Percentiles rank a stretch among this genome's conserved stretches.
phyloP scores from a whole-genome alignment of 805 yeast species.

The Crinitomyces ghanaensis region DNA sequence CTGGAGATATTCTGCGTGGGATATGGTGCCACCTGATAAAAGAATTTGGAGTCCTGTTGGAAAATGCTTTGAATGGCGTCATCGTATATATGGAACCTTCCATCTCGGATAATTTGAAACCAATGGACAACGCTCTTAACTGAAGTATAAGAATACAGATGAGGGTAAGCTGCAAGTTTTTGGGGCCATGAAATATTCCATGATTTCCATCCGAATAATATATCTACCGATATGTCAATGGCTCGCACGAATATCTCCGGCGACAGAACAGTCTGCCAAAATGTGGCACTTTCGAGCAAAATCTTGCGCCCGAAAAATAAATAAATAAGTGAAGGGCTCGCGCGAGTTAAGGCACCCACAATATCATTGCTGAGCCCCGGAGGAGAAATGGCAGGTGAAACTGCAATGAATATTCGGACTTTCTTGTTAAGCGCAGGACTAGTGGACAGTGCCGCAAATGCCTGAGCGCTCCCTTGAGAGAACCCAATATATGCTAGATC shows the following conservation, averaged over 20 bases:
- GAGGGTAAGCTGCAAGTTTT: conserved; percentile 71
- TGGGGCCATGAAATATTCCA: conserved; percentile 59
- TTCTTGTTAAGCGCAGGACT: conserved; percentile 49
- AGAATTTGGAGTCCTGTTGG: conserved; percentile 17
- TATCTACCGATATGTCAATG: conserved; percentile 57
- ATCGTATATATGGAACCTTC: conserved; percentile 81
- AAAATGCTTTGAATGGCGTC: conserved; percentile 31
- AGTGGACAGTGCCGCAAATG: conserved; percentile 65
- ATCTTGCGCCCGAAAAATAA: conserved; percentile 63
- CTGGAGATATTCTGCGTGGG: conserved; percentile 58
- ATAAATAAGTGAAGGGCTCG: conserved; percentile 64
- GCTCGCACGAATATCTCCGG: conserved; percentile 63
- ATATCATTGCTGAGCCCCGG: conserved; percentile 67
- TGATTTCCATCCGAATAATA: conserved; percentile 74
- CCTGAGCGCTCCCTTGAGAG: conserved; percentile 91
- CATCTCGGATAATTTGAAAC: conserved; percentile 78
- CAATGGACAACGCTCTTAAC: conserved; percentile 93
- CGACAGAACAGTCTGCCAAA: conserved; percentile 70
- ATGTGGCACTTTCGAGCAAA: conserved; percentile 60
- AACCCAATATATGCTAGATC: conserved; percentile 70
- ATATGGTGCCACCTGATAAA: conserved; percentile 42
- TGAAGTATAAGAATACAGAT: conserved; percentile 80
- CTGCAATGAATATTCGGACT: conserved; percentile 54
- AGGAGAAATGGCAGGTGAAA: conserved; percentile 93
- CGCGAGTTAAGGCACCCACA: conserved; percentile 60